Evolutionary conservation across 306 rosid species (phyloP).

Genomic region (Quercus ilex): DNA sequence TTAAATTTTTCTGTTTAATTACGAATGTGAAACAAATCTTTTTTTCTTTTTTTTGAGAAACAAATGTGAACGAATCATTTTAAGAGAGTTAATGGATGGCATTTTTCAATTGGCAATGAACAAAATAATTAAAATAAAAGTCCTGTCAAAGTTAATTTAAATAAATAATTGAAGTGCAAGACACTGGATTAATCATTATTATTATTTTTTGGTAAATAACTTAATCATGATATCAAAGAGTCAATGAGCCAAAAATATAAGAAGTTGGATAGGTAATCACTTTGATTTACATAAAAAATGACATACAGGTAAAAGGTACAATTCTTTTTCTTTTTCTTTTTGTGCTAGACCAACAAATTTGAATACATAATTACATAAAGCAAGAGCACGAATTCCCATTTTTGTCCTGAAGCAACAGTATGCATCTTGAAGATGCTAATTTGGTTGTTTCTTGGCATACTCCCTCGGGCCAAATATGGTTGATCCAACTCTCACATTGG

Average conservation of each 20-base stretch:
- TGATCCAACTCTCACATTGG: constrained; percentile 52
- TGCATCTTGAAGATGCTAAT: neutral
- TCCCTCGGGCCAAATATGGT: constrained; percentile 54
- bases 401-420: neutral
- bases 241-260: neutral
- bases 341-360: neutral
- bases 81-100: too few species aligned
- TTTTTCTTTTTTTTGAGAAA: too few species aligned
- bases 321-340: neutral
- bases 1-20: too few species aligned
- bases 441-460: constrained; percentile 39
- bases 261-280: neutral
- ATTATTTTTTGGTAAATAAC: too few species aligned
- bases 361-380: neutral
- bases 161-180: neutral
- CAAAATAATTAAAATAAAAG: too few species aligned
- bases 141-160: too few species aligned
- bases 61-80: too few species aligned
- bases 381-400: neutral
- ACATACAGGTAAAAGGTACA: neutral
- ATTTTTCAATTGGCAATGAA: too few species aligned
- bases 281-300: neutral
- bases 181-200: neutral
- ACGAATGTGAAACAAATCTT: too few species aligned
- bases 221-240: neutral